These are phyloP conservation scores for Mycena citricolor DNA, from an alignment of 1,284 basidiomycete species.

Conservation along the genomic window DNA sequence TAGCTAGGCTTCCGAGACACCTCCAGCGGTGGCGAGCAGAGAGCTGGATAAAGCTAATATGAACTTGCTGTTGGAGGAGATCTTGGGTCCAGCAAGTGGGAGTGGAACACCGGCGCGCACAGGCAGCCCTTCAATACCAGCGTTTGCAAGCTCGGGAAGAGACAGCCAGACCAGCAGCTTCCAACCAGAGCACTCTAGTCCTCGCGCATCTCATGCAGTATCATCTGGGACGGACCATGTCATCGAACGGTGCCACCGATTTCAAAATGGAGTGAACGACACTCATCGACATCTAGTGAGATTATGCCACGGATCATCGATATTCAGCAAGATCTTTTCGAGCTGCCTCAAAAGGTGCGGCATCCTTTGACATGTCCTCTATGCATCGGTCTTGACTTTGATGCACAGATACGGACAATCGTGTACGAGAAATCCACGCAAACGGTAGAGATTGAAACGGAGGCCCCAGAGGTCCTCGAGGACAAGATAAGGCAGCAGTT, in stretches of 20 bases:
- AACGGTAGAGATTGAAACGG: constrained; percentile 67
- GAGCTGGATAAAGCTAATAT: constrained; percentile 12
- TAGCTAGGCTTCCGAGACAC: constrained; percentile 17
- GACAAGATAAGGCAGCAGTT: constrained; percentile 75
- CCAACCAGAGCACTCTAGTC: constrained; percentile 13
- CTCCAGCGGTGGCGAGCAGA: constrained; percentile 9
- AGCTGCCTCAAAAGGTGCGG: constrained; percentile 81
- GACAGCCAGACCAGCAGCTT: constrained; percentile 16
- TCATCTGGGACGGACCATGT: constrained; percentile 58
- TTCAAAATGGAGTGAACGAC: neutral
- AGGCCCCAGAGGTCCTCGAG: constrained; percentile 51
- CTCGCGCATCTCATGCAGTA: constrained; percentile 14
- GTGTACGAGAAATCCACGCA: constrained; percentile 95
- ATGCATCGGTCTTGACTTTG: constrained; percentile 7
- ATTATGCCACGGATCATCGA: constrained; percentile 76
- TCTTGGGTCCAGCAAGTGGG: constrained; percentile 15
- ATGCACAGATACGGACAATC: constrained; percentile 70
- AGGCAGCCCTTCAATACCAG: constrained; percentile 26
- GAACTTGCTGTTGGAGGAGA: constrained; percentile 9
- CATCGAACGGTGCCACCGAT: constrained; percentile 52
- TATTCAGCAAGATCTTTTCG: constrained; percentile 85
- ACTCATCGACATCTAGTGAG: constrained; percentile 37
- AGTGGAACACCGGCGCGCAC: constrained; percentile 14
- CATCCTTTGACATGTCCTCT: neutral
- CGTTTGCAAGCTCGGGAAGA: constrained; percentile 47